phyloP scores from a whole-genome alignment of 345 rosid genomes.

The Lepidium sativum region DNA sequence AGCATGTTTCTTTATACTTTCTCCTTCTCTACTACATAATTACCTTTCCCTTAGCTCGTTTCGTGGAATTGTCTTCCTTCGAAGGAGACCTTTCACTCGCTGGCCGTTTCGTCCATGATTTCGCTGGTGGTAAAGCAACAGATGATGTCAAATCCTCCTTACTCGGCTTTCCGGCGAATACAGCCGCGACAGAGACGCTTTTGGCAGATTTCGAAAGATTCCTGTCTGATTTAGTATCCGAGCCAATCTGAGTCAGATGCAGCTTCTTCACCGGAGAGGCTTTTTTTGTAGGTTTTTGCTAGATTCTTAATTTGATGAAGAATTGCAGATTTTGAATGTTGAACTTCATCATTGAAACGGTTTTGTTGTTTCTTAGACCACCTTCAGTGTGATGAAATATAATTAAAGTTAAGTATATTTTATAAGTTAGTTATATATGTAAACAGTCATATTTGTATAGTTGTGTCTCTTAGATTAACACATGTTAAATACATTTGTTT shows the following conservation, averaged over 20 bases:
- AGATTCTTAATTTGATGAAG: no score
- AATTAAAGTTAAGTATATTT: no score
- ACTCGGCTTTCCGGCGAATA: background rate
- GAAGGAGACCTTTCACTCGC: background rate
- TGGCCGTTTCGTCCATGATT: conserved; percentile 18
- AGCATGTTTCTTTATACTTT: background rate
- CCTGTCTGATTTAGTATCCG: conserved; percentile 18
- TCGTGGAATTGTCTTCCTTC: background rate
- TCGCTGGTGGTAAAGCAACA: conserved; percentile 4
- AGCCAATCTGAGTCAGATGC: conserved; percentile 14
- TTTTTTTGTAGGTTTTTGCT: background rate
- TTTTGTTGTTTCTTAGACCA: no score
- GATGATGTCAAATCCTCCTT: background rate
- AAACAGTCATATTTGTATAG: no score
- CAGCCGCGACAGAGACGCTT: background rate
- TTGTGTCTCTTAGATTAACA: no score
- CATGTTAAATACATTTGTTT: no score
- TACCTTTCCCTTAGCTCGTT: conserved; percentile 9
- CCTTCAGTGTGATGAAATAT: no score
- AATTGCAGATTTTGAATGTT: no score
- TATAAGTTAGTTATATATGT: no score
- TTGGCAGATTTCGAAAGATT: conserved; percentile 21
- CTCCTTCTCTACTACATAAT: background rate
- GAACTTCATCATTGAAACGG: no score
- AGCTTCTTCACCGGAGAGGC: background rate